These are phyloP conservation scores for Cercospora nicotianae DNA, from an alignment of 2,329 filamentous ascomycete genomes.

Conservation along the genomic window DNA sequence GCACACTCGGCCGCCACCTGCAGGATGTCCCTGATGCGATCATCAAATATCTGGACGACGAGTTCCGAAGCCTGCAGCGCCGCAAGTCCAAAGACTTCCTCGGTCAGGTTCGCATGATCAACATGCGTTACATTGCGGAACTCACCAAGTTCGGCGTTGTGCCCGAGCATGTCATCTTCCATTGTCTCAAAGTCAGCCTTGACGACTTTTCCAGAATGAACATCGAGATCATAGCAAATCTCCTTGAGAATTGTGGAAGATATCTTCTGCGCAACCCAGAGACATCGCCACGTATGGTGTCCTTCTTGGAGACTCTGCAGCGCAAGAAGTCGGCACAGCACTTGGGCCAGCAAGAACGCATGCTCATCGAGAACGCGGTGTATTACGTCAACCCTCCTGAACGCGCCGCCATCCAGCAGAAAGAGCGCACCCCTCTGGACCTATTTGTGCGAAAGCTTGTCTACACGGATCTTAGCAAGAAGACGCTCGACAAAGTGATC, in stretches of 20 bases:
- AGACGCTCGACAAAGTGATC: constrained; percentile 88
- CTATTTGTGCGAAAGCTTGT: constrained; percentile 89
- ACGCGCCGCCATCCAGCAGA: constrained; percentile 90
- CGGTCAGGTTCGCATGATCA: constrained; percentile 87
- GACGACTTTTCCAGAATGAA: constrained; percentile 99
- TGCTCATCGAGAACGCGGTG: constrained; percentile 96
- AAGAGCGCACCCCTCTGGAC: constrained; percentile 90
- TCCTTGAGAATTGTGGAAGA: constrained; percentile 93
- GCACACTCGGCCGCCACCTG: constrained; percentile 91
- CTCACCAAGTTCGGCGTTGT: constrained; percentile 97
- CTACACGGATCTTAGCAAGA: constrained; percentile 90
- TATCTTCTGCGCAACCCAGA: constrained; percentile 91
- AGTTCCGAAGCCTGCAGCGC: constrained; percentile 93
- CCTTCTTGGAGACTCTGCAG: constrained; percentile 90
- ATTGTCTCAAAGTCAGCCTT: constrained; percentile 94
- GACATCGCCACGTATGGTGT: constrained; percentile 87
- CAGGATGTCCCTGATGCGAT: constrained; percentile 89
- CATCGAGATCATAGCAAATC: constrained; percentile 95
- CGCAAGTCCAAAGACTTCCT: constrained; percentile 98
- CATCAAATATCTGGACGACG: constrained; percentile 88
- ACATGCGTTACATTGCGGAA: constrained; percentile 96
- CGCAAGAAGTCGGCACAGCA: constrained; percentile 96
- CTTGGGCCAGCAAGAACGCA: constrained; percentile 90
- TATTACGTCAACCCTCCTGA: constrained; percentile 98
- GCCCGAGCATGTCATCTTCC: constrained; percentile 97